Percentiles rank a stretch among this genome's conserved stretches.
These are phyloP conservation scores for Trametes versicolor DNA, from an alignment of 1,284 basidiomycete genomes.

Conservation along the genomic window DNA sequence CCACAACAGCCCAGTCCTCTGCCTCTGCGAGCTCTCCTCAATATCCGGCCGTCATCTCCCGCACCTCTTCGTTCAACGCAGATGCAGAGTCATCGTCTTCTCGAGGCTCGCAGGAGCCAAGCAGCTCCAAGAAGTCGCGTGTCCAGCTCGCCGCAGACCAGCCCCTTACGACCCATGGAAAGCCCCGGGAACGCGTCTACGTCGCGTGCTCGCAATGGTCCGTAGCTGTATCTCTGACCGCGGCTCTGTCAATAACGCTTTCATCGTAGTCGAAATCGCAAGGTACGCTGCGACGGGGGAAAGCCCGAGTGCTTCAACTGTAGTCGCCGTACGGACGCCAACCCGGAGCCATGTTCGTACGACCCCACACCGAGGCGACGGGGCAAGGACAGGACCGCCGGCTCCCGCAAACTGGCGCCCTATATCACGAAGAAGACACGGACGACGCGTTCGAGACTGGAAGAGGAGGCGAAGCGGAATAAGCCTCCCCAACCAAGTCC, in stretches of 20 bases:
- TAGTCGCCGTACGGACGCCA: constrained; percentile 49
- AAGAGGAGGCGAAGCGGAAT: constrained; percentile 26
- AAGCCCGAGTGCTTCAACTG: constrained; percentile 80
- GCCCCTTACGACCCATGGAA: constrained; percentile 28
- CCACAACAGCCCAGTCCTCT: background rate
- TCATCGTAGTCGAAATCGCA: constrained; percentile 67
- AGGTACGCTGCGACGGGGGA: constrained; percentile 82
- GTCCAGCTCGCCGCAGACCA: constrained; percentile 9
- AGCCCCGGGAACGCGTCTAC: constrained; percentile 30
- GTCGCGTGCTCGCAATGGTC: constrained; percentile 30
- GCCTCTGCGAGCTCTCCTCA: constrained; percentile 10
- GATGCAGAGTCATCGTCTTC: background rate
- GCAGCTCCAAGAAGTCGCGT: background rate
- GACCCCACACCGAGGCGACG: constrained; percentile 77
- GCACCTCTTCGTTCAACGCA: background rate
- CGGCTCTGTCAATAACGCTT: background rate
- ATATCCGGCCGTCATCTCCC: background rate
- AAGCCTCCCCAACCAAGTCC: constrained; percentile 11
- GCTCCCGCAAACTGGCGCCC: constrained; percentile 66
- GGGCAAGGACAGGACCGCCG: constrained; percentile 79
- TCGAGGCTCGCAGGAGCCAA: background rate
- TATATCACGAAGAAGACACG: constrained; percentile 28
- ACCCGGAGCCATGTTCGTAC: constrained; percentile 51
- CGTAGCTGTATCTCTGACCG: background rate
- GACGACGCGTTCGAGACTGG: constrained; percentile 29